Conservation (phyloP, 192 early-diverging fungal species). For the Oehlia diaphana region DNA sequence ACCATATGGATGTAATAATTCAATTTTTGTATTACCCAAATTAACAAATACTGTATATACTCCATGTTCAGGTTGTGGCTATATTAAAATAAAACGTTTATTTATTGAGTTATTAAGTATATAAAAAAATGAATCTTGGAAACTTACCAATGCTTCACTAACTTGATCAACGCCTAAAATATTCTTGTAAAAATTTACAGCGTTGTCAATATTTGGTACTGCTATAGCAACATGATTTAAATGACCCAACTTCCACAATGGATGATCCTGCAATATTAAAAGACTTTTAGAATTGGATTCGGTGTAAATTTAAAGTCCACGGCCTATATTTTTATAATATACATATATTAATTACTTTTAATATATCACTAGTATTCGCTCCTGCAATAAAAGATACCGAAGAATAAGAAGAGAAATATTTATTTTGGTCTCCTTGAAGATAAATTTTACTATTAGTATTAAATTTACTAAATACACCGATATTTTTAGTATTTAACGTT, state of each 20-base stretch:
- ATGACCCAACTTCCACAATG: conserved; percentile 68
- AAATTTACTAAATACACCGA: neutral
- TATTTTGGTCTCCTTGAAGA: neutral
- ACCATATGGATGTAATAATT: conserved; percentile 73
- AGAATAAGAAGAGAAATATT: neutral
- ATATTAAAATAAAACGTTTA: neutral
- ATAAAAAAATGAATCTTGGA: neutral
- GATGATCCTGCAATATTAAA: conserved; percentile 8
- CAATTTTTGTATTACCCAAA: conserved; percentile 85
- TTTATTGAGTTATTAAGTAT: neutral
- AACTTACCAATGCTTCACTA: conserved; percentile 61
- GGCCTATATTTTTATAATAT: too few species aligned
- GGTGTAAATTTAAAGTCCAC: too few species aligned
- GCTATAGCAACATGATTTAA: conserved; percentile 87
- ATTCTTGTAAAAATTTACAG: conserved; percentile 68
- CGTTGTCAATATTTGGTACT: conserved; percentile 71
- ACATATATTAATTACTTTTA: neutral
- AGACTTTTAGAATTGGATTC: too few species aligned
- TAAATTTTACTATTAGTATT: neutral
- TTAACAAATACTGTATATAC: conserved; percentile 86
- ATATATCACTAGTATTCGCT: neutral
- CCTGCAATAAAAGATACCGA: neutral
- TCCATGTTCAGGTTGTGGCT: conserved; percentile 78
- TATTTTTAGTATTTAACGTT: neutral
- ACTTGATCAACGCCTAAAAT: conserved; percentile 66